Conservation (phyloP, 2,329 filamentous ascomycete genomes). For the Fonsecaea nubica region DNA sequence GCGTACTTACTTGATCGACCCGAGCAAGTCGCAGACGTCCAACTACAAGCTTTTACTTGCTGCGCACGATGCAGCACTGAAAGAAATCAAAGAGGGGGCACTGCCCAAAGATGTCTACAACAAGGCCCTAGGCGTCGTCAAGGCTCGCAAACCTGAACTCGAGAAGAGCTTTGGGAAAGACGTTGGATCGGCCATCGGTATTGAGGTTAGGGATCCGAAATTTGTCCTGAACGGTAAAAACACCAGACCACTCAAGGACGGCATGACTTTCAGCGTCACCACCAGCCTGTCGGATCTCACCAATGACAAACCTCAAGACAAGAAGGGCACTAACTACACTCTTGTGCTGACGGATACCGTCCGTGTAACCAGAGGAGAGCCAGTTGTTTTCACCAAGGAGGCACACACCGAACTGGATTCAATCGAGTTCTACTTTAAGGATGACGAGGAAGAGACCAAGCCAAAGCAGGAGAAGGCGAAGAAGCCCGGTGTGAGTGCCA, state of each 20-base stretch:
- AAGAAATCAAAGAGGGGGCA: conserved; percentile 86
- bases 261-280: conserved; percentile 93
- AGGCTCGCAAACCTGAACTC: conserved; percentile 89
- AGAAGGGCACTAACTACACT: conserved; percentile 86
- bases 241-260: conserved; percentile 80
- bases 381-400: conserved; percentile 86
- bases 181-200: conserved; percentile 88
- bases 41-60: conserved; percentile 88
- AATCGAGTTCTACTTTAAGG: conserved; percentile 98
- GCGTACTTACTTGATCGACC: conserved; percentile 94
- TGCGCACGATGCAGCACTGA: conserved; percentile 87
- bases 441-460: conserved; percentile 81
- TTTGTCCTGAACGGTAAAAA: conserved; percentile 89
- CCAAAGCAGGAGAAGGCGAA: conserved; percentile 87
- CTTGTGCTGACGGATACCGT: conserved; percentile 92
- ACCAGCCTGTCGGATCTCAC: conserved; percentile 89
- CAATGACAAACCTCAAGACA: conserved; percentile 85
- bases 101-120: conserved; percentile 87
- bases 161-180: conserved; percentile 95
- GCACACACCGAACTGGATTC: conserved; percentile 90
- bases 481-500: conserved; percentile 82
- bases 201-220: conserved; percentile 85
- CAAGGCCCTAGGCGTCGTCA: conserved; percentile 81
- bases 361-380: conserved; percentile 71
- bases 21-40: conserved; percentile 92